Evolutionary conservation across 2,329 filamentous ascomycete species (phyloP).

Genomic region (Hypoxylon sp.): DNA sequence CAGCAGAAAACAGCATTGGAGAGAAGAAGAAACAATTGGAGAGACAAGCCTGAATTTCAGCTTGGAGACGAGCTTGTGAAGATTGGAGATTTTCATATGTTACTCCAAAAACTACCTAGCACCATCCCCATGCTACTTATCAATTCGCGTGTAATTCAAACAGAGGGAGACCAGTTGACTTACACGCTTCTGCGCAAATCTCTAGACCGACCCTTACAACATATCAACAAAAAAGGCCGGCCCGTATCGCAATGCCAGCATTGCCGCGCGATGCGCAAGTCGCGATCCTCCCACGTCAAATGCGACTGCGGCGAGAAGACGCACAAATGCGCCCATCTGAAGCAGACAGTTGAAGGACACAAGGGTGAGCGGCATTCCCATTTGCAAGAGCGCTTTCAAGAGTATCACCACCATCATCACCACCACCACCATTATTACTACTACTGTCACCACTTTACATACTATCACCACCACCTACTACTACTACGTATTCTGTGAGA

Average conservation of each 20-base stretch:
- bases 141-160: slow-evolving; percentile 11
- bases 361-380: slow-evolving; percentile 64
- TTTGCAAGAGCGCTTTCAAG: slow-evolving; percentile 28
- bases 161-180: slow-evolving; percentile 27
- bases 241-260: slow-evolving; percentile 98
- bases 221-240: slow-evolving; percentile 97
- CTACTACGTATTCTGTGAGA: background rate
- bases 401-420: background rate
- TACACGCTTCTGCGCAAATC: slow-evolving; percentile 38
- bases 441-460: background rate
- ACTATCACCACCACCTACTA: no score
- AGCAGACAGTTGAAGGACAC: slow-evolving; percentile 70
- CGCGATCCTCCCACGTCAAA: slow-evolving; percentile 92
- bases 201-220: slow-evolving; percentile 88
- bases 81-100: slow-evolving; percentile 18
- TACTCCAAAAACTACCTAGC: slow-evolving; percentile 19
- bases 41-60: slow-evolving; percentile 18
- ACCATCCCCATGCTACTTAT: background rate
- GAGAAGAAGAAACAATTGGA: slow-evolving; percentile 1
- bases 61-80: slow-evolving; percentile 10
- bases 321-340: slow-evolving; percentile 75
- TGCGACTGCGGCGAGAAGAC: slow-evolving; percentile 97
- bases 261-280: slow-evolving; percentile 96
- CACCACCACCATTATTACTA: background rate
- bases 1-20: slow-evolving; percentile 3